These are phyloP conservation scores for Camellia granthamiana DNA, from an alignment of 148 eudicot genomes.

Conservation along the genomic window DNA sequence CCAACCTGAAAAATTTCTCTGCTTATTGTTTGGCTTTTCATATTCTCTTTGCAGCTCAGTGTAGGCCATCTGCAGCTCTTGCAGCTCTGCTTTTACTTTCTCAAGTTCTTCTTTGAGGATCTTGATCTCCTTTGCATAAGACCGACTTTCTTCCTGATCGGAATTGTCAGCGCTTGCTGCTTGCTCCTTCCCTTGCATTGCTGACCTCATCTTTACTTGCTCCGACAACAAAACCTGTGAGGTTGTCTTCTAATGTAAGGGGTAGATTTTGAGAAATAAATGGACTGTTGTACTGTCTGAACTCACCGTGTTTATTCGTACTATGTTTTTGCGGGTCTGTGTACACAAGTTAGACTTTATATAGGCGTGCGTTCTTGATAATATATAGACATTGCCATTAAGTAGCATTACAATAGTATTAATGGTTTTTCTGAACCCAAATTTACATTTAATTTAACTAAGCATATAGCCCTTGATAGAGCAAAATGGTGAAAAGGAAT, in stretches of 20 bases:
- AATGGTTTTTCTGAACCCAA: background rate
- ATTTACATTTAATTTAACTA: too few relatives aligned
- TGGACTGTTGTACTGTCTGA: background rate
- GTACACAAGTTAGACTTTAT: background rate
- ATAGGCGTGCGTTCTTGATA: background rate
- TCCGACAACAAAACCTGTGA: slow-evolving; percentile 66
- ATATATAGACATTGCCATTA: background rate
- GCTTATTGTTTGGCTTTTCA: slow-evolving; percentile 37
- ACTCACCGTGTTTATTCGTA: background rate
- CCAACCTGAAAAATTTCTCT: slow-evolving; percentile 46
- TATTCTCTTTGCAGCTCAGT: slow-evolving; percentile 55
- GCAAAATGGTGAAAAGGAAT: too few relatives aligned
- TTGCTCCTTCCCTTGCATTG: slow-evolving; percentile 47
- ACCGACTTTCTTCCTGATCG: slow-evolving; percentile 33
- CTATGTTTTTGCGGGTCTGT: background rate
- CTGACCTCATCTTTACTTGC: slow-evolving; percentile 61
- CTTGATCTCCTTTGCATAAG: slow-evolving; percentile 48
- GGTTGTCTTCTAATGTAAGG: background rate
- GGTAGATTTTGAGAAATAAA: background rate
- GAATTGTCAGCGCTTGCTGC: slow-evolving; percentile 24
- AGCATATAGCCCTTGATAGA: too few relatives aligned
- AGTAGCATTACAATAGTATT: background rate
- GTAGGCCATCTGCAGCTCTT: slow-evolving; percentile 55
- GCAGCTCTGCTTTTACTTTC: slow-evolving; percentile 43
- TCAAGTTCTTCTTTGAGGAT: slow-evolving; percentile 54